phyloP scores from a whole-genome alignment of 768 basidiomycete species.

The Kwoniella shandongensis region DNA sequence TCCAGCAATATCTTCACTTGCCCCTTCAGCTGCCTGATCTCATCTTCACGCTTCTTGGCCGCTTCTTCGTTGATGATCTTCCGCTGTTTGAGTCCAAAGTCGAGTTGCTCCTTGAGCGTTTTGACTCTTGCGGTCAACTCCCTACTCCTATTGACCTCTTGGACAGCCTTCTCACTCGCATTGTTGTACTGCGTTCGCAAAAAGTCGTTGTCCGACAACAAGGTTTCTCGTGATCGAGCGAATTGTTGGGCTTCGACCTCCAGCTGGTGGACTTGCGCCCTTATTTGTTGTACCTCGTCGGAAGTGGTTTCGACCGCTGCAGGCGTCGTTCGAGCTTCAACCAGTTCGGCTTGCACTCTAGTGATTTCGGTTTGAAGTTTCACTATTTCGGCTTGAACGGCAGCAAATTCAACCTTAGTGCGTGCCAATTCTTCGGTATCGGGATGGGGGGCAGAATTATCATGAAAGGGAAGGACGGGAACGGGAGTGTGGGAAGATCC shows the following conservation, averaged over 20 bases:
- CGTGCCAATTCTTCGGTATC: no score
- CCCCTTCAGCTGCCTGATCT: conserved; percentile 9
- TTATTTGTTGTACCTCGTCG: background rate
- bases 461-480: no score
- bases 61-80: conserved; percentile 23
- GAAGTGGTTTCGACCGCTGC: background rate
- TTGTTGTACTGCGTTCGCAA: conserved; percentile 24
- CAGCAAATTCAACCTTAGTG: no score
- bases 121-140: conserved; percentile 15
- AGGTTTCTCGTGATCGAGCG: background rate
- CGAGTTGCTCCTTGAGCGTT: conserved; percentile 26
- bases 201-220: conserved; percentile 12
- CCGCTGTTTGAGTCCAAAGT: conserved; percentile 33
- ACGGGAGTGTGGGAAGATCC: no score
- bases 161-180: conserved; percentile 27
- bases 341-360: no score
- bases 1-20: conserved; percentile 32
- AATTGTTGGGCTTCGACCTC: conserved; percentile 1
- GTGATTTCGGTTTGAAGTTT: no score
- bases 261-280: background rate
- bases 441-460: no score
- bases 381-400: no score
- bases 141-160: conserved; percentile 8
- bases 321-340: background rate
- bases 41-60: background rate